phyloP scores from a whole-genome alignment of 2,329 filamentous ascomycete genomes.

The Bipolaris gigantea region DNA sequence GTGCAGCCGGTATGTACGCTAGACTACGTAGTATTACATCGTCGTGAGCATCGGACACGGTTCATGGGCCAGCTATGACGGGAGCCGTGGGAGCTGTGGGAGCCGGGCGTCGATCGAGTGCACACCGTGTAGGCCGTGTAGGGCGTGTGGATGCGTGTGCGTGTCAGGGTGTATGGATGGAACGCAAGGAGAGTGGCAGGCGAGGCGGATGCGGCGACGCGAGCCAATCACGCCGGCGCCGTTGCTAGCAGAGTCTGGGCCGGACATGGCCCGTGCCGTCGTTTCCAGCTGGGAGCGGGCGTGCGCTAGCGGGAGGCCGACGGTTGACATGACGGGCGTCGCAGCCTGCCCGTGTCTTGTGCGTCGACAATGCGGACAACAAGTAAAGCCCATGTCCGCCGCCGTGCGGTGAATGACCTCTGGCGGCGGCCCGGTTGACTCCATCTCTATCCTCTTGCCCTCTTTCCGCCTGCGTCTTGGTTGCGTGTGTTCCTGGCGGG shows the following conservation, averaged over 20 bases:
- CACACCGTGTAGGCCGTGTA: no score
- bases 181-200: no score
- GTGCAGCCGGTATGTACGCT: no score
- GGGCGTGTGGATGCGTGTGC: no score
- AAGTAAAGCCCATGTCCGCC: constrained; percentile 2
- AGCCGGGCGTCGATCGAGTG: no score
- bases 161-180: no score
- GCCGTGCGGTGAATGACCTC: constrained; percentile 7
- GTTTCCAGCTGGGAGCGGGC: constrained; percentile 13
- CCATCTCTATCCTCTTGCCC: background rate
- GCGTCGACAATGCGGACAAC: constrained; percentile 22
- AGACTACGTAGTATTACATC: no score
- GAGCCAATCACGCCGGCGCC: constrained; percentile 17
- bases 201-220: background rate
- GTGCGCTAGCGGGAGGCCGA: constrained; percentile 22
- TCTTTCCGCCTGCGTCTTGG: background rate
- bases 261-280: constrained; percentile 5
- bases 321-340: constrained; percentile 17
- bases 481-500: no score
- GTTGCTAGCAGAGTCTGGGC: constrained; percentile 14
- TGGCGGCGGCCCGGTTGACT: constrained; percentile 3
- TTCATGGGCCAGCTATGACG: no score
- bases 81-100: no score
- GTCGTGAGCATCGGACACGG: no score
- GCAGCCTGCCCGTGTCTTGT: constrained; percentile 19